Base-by-base conservation (phyloP, 2,329 filamentous ascomycete species). In the Fusarium udum region DNA sequence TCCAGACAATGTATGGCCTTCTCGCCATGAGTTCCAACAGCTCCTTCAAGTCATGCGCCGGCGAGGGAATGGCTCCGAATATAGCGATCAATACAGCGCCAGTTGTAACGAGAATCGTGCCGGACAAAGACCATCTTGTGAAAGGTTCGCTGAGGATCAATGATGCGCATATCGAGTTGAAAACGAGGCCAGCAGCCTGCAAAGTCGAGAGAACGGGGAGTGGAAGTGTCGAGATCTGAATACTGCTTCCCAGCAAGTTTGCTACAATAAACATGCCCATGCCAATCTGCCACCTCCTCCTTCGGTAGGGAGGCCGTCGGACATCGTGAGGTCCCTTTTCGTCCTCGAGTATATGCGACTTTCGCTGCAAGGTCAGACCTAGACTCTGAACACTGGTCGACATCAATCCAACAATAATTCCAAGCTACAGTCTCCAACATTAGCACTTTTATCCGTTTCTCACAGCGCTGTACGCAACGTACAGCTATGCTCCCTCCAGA, bases 221-320 rank as follows among this genome's bases (percentile, higher is more conserved):
- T 22, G 96, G 96, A 49, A 99, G 87, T 2, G 95, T 98, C 36
- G 96, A 98, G 80, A 99, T 98, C 84, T 99, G 96, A 67, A 99
- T 96, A 42, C 94, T 95, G 84, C 95, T 98, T 67, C 96, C 96
- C 62, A 98, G 88, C 63, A 99, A 88, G 81, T 99, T 99, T 71
- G 96, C 94, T 75, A 97, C 87, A 75, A 99, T 91, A 83, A 99
- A 99, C 91, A 99, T 96, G 80, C 91, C 90, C 95, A 99, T 98
- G 65, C 96, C 96, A 71, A 97, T 86, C 89, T 98, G 96, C 96
- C 96, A 99, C 88, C 95, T 89, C 78, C 95, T 90, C 79, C 96
- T 90, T 79, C 92, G 92, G 83, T 98, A 97, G 9, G 96, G 94
- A 49, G 96, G 95, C 70, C 95, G 89, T 76, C 93, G 92, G 68